Conservation (phyloP, 2,329 filamentous ascomycete species). For the Pezicula neosporulosa region DNA sequence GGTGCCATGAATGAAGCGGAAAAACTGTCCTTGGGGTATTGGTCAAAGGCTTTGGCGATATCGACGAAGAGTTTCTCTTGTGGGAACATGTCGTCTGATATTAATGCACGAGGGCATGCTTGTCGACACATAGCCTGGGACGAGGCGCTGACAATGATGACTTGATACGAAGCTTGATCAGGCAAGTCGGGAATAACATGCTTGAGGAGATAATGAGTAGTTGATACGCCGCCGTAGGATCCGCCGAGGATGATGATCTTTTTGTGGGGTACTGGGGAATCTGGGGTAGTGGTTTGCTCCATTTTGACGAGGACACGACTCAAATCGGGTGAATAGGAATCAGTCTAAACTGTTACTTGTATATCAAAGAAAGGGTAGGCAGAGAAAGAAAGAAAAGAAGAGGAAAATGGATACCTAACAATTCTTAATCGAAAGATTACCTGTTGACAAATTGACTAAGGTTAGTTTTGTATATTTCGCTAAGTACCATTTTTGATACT, state of each 20-base stretch:
- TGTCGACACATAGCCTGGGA: slow-evolving; percentile 38
- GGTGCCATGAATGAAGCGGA: slow-evolving; percentile 39
- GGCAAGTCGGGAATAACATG: slow-evolving; percentile 42
- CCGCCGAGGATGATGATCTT: slow-evolving; percentile 49
- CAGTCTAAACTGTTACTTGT: too few species aligned
- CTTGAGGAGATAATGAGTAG: slow-evolving; percentile 50
- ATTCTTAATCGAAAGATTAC: too few species aligned
- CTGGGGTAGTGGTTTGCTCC: neutral
- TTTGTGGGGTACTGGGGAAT: slow-evolving; percentile 2
- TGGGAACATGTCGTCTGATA: slow-evolving; percentile 40
- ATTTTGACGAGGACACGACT: neutral
- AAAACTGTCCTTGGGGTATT: slow-evolving; percentile 35
- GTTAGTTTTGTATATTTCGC: too few species aligned
- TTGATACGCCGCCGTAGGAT: slow-evolving; percentile 47
- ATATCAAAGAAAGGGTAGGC: too few species aligned
- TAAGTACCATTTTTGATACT: too few species aligned
- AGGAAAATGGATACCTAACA: too few species aligned
- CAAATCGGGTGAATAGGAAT: too few species aligned
- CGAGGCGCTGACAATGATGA: slow-evolving; percentile 41
- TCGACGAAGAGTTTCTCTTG: slow-evolving; percentile 41
- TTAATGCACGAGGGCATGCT: slow-evolving; percentile 42
- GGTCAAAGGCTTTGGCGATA: slow-evolving; percentile 33
- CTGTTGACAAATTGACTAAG: too few species aligned
- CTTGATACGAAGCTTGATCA: slow-evolving; percentile 32
- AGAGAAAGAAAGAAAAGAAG: too few species aligned